Conservation (phyloP, 163 green algal species). For the Prototheca wickerhamii region DNA sequence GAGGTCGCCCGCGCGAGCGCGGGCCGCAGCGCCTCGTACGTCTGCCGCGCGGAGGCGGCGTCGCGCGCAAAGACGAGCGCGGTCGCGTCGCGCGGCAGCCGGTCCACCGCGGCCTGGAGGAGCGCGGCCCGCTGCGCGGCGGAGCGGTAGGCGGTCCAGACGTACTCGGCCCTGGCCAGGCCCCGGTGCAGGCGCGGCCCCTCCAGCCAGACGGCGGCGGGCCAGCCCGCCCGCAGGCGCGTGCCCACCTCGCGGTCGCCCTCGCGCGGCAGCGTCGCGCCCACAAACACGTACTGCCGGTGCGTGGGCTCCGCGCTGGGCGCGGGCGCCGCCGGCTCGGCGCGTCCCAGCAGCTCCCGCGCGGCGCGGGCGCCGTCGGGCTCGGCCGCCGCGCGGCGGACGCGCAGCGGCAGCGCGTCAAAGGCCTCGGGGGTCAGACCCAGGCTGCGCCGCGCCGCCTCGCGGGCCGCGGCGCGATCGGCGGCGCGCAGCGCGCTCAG, state of each 20-base stretch:
- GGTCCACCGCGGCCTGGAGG: slow-evolving; percentile 4
- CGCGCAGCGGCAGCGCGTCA: slow-evolving; percentile 31
- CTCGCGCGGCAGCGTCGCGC: slow-evolving; percentile 79
- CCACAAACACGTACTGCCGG: slow-evolving; percentile 91
- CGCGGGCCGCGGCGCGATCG: not conserved
- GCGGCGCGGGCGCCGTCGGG: not conserved
- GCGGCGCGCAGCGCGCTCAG: slow-evolving; percentile 15
- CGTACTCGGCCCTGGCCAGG: slow-evolving; percentile 44
- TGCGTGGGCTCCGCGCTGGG: slow-evolving; percentile 12
- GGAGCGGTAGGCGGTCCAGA: slow-evolving; percentile 46
- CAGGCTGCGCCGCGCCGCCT: slow-evolving; percentile 16
- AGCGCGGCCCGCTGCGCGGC: slow-evolving; percentile 18
- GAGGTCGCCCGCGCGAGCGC: slow-evolving; percentile 25
- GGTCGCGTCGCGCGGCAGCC: not conserved
- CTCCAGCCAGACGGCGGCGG: slow-evolving; percentile 69
- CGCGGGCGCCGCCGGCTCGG: too few species aligned
- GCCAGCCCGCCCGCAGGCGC: slow-evolving; percentile 57
- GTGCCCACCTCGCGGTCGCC: slow-evolving; percentile 60
- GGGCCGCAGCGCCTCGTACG: not conserved
- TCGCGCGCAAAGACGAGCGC: slow-evolving; percentile 79
- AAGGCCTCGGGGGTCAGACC: slow-evolving; percentile 38
- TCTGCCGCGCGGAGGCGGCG: slow-evolving; percentile 23
- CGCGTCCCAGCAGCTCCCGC: too few species aligned
- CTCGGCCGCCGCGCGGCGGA: not conserved
- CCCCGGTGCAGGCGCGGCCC: slow-evolving; percentile 58